phyloP scores from a whole-genome alignment of 495 filamentous ascomycete genomes.

The Astrocystis sublimbata region DNA sequence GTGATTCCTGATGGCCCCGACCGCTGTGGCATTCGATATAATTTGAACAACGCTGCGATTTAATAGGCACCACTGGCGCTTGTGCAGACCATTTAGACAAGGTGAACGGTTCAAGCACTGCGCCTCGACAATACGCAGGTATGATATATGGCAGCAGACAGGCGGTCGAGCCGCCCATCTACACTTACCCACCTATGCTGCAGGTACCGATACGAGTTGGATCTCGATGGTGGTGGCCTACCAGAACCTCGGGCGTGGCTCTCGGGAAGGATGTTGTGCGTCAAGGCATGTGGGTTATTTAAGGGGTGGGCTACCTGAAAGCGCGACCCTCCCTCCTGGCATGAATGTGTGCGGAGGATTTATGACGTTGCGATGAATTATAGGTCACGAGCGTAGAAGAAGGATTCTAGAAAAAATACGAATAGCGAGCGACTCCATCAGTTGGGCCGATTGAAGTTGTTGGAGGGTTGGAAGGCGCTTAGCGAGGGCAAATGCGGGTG shows the following conservation, averaged over 20 bases:
- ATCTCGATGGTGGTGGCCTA: constrained; percentile 9
- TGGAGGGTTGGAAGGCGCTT: constrained; percentile 28
- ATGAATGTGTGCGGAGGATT: constrained; percentile 10
- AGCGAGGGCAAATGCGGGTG: constrained; percentile 15
- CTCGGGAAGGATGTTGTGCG: constrained; percentile 10
- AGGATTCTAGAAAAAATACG: constrained; percentile 29
- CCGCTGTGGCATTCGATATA: not conserved
- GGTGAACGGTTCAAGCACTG: not conserved
- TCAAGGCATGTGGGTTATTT: constrained; percentile 4
- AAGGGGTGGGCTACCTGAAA: not conserved
- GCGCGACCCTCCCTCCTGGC: not conserved
- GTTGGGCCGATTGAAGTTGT: no score
- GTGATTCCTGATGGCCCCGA: not conserved
- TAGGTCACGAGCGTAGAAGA: constrained; percentile 24
- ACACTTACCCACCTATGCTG: not conserved
- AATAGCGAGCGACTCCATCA: constrained; percentile 13
- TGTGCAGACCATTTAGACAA: not conserved
- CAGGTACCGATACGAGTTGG: constrained; percentile 9
- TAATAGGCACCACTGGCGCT: not conserved
- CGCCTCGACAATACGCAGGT: not conserved
- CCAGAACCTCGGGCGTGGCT: constrained; percentile 13
- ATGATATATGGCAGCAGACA: constrained; percentile 1
- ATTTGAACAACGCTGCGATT: not conserved
- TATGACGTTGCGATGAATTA: constrained; percentile 16
- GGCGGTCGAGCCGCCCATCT: constrained; percentile 17